Percentiles rank a stretch among this genome's conserved stretches.
These are phyloP conservation scores for Phyllostachys edulis DNA, from an alignment of 176 grass and related monocot species.

Conservation along the genomic window DNA sequence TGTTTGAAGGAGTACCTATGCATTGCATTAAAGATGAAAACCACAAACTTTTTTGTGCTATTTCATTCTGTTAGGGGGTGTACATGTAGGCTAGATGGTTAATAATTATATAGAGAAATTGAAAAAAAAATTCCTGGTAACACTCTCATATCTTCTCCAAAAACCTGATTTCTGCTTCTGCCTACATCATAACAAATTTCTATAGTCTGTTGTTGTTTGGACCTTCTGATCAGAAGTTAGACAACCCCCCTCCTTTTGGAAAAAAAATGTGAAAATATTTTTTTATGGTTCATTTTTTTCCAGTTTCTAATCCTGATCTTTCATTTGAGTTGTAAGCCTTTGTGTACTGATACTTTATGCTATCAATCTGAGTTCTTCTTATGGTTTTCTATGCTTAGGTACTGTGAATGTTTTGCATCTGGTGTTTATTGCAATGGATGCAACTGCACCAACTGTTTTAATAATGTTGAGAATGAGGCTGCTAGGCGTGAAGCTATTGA, in stretches of 20 bases:
- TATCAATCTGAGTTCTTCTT: conserved; percentile 27
- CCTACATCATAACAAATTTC: background rate
- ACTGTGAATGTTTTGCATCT: conserved; percentile 96
- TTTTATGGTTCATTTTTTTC: conserved; percentile 5
- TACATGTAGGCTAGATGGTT: conserved; percentile 19
- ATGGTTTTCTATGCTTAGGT: conserved; percentile 51
- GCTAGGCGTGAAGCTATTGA: conserved; percentile 86
- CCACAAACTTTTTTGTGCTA: background rate
- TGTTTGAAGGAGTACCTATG: conserved; percentile 19
- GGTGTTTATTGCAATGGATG: conserved; percentile 91
- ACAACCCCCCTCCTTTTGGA: background rate
- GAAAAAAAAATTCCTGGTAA: background rate
- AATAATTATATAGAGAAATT: background rate
- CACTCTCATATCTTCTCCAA: background rate
- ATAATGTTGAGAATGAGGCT: conserved; percentile 87
- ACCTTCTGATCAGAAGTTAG: background rate
- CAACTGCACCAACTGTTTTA: conserved; percentile 91
- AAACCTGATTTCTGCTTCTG: background rate
- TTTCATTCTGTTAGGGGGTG: background rate
- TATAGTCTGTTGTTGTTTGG: conserved; percentile 21
- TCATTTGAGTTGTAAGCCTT: background rate
- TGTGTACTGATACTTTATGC: conserved; percentile 10
- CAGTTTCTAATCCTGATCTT: background rate
- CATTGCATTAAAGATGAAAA: background rate
- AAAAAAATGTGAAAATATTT: background rate